phyloP scores from a whole-genome alignment of 768 basidiomycete species.

The Amanita thiersii region DNA sequence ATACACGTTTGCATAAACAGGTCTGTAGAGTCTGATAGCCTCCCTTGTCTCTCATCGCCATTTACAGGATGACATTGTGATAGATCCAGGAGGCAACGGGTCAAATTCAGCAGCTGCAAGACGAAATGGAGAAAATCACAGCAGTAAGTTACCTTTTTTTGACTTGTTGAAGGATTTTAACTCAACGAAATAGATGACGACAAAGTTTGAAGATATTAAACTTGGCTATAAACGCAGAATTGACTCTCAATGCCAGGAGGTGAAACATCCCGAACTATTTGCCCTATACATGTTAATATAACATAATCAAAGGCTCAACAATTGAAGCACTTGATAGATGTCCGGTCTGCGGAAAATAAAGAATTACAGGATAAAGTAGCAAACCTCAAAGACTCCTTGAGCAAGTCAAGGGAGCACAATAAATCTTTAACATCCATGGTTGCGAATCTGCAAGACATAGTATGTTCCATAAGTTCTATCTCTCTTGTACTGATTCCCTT shows the following conservation, averaged over 20 bases:
- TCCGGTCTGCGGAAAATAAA: conserved; percentile 15
- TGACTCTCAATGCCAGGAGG: too few species aligned
- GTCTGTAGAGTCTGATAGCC: background rate
- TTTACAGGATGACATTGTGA: too few species aligned
- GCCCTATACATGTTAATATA: background rate
- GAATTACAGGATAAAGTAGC: conserved; percentile 16
- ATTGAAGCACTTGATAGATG: conserved; percentile 13
- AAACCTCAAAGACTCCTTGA: conserved; percentile 17
- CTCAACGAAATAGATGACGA: too few species aligned
- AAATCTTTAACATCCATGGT: conserved; percentile 20
- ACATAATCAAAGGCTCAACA: background rate
- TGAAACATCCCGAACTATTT: too few species aligned
- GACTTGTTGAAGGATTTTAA: too few species aligned
- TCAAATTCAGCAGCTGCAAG: conserved; percentile 1
- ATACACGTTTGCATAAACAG: background rate
- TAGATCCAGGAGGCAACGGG: background rate
- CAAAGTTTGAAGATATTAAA: too few species aligned
- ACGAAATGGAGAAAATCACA: background rate
- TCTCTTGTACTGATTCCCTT: background rate
- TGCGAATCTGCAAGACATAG: conserved; percentile 19
- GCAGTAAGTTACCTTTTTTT: background rate
- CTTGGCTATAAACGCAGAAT: too few species aligned
- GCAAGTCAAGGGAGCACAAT: conserved; percentile 20
- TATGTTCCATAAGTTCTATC: conserved; percentile 11
- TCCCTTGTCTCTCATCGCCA: background rate